These are phyloP conservation scores for Echinosophora koreensis DNA, from an alignment of 306 rosid genomes.

Conservation along the genomic window DNA sequence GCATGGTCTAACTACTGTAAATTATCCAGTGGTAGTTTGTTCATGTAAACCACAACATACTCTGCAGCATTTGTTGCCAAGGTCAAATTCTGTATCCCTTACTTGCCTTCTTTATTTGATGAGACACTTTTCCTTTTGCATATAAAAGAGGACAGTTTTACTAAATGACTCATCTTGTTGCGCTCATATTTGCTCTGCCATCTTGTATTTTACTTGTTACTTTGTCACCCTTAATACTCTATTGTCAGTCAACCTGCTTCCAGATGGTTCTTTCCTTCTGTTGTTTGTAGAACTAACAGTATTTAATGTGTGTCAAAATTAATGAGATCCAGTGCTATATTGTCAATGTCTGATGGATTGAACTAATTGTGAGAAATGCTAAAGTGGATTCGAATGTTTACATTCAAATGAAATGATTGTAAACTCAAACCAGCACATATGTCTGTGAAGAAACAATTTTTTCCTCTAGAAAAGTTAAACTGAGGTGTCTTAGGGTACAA, in stretches of 20 bases:
- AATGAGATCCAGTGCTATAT: constrained; percentile 11
- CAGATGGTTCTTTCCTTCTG: constrained; percentile 13
- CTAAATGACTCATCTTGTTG: neutral
- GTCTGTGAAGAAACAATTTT: neutral
- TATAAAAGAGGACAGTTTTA: constrained; percentile 17
- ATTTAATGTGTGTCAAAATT: constrained; percentile 21
- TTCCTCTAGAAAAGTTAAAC: constrained; percentile 25
- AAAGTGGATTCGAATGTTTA: constrained; percentile 9
- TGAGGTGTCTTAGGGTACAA: constrained; percentile 6
- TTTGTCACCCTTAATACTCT: constrained; percentile 19
- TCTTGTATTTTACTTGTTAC: neutral
- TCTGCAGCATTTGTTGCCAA: constrained; percentile 26
- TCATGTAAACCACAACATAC: constrained; percentile 3
- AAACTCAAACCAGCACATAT: constrained; percentile 30
- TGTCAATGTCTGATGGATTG: constrained; percentile 15
- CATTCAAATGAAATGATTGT: constrained; percentile 2
- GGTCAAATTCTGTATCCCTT: constrained; percentile 22
- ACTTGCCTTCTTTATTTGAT: constrained; percentile 24
- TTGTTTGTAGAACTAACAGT: constrained; percentile 3
- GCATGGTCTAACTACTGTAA: constrained; percentile 9
- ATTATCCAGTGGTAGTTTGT: neutral
- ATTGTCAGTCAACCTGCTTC: constrained; percentile 28
- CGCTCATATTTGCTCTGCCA: constrained; percentile 5
- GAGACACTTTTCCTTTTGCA: neutral
- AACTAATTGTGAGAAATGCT: constrained; percentile 9